Evolutionary conservation across 1,139 yeast species (phyloP), one percentile per base, ranked within the genome.

Genomic region (Pichia sp.): DNA sequence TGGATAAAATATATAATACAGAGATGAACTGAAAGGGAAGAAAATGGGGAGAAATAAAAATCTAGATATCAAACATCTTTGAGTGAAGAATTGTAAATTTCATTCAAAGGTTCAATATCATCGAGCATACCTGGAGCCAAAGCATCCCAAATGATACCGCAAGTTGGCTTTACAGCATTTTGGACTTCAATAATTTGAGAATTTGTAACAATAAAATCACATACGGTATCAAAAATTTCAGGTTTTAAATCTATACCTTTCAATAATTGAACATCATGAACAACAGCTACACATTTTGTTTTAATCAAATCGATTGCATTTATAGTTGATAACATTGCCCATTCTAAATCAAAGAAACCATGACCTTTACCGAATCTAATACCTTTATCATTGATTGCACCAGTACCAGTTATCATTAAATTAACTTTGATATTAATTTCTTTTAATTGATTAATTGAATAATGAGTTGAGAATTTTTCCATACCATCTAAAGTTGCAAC

Each of bases 281-380:
- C 58, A 23, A 56, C 48, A 3, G 60, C 60, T 3, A 53, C 53
- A 24, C 58, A 52, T n/a, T 32, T 40, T 2, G 60, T 56, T 11
- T 40, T n/a, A 5, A 30, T 20, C 4, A 26, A 4, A 31, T 44
- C 46, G 14, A 55, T 49, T n/a, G 46, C 48, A 5, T 51, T 49
- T 15, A 56, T 52, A 5, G 55, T 41, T 26, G 48, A 53, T 18
- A 56, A 39, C 54, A 56, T 54, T 8, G 54, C 60, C 60, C 60
- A 56, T 41, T 56, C 60, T 22, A 54, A 43, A 39, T 56, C 60
- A 40, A 56, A 56, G 36, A 40, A 55, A 2, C 59, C 60, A 39
- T 56, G 60, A 3, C 60, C 60, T 39, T 56, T 56, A 28, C 60
- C 60, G 28, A 56, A 53, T 28, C 60, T 39, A 14, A 56, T 49